Evolutionary conservation across 2,329 filamentous ascomycete species (phyloP).

Genomic region (Ceratocystis lukuohia): DNA sequence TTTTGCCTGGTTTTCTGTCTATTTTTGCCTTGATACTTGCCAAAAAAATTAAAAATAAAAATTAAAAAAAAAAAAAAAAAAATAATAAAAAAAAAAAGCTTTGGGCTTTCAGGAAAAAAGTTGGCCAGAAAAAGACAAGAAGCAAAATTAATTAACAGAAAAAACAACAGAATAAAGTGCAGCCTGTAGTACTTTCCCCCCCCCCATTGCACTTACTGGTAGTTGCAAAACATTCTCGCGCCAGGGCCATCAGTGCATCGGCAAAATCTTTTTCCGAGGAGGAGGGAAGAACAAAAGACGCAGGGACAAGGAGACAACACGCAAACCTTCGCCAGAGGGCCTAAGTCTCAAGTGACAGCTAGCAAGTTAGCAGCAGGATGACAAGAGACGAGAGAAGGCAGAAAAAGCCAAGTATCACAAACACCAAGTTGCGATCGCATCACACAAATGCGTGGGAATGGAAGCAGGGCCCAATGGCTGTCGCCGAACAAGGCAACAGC

Average conservation of each 20-base stretch:
- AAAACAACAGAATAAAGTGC: too few species aligned
- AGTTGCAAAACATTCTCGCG: neutral
- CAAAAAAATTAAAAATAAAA: too few species aligned
- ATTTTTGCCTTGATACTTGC: neutral
- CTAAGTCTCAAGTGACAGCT: neutral
- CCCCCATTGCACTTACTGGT: too few species aligned
- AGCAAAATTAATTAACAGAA: too few species aligned
- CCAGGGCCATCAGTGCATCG: neutral
- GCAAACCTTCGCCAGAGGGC: too few species aligned
- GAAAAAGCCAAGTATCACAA: too few species aligned
- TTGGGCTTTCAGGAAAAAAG: neutral
- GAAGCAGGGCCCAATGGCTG: too few species aligned
- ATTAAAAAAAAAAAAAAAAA: too few species aligned
- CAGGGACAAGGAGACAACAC: neutral
- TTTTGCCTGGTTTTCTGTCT: neutral
- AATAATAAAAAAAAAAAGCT: neutral
- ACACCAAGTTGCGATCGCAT: too few species aligned
- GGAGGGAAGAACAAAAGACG: neutral
- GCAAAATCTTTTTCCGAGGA: neutral
- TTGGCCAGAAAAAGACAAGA: neutral
- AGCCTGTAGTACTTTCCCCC: too few species aligned
- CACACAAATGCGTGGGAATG: too few species aligned
- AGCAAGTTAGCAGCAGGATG: neutral
- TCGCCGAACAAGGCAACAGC: too few species aligned
- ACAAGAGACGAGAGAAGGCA: neutral